phyloP scores from a whole-genome alignment of 306 rosid species.

The Rosa lucieae region DNA sequence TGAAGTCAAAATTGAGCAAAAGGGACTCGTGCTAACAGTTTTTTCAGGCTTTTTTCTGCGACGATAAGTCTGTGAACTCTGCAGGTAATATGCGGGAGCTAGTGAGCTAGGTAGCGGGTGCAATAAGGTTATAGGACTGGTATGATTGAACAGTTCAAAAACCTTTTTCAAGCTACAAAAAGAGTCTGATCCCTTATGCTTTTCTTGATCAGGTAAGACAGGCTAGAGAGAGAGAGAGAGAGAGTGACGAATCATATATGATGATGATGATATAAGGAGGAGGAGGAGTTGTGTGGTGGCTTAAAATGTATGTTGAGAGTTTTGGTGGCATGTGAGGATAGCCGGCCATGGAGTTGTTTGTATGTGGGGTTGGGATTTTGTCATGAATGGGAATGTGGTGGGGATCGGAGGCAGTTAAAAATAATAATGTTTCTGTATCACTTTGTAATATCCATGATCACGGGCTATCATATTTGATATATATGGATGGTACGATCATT shows the following conservation, averaged over 20 bases:
- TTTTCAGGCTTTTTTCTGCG: not conserved
- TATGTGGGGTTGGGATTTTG: constrained; percentile 47
- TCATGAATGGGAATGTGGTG: constrained; percentile 26
- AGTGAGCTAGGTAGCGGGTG: not conserved
- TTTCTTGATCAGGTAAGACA: constrained; percentile 12
- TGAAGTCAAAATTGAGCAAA: constrained; percentile 1
- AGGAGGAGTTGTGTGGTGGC: constrained; percentile 2
- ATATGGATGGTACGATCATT: not conserved
- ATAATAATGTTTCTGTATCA: not conserved
- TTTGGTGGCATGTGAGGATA: constrained; percentile 51
- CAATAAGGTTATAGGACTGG: constrained; percentile 10
- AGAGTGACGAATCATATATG: not conserved
- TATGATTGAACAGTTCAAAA: not conserved
- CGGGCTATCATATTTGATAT: constrained; percentile 25
- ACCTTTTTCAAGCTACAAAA: constrained; percentile 41
- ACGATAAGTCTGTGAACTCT: not conserved
- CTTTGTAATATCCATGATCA: constrained; percentile 34
- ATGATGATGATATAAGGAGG: not conserved
- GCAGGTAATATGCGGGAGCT: not conserved
- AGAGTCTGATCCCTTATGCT: constrained; percentile 23
- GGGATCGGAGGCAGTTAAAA: constrained; percentile 25
- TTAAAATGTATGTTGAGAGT: not conserved
- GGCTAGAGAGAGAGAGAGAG: constrained; percentile 15
- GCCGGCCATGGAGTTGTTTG: constrained; percentile 56
- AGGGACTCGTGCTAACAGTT: constrained; percentile 4